Evolutionary conservation across 192 early-diverging fungal species (phyloP), one percentile per base, ranked within the genome.

Genomic region (Chytriomyces confervae): DNA sequence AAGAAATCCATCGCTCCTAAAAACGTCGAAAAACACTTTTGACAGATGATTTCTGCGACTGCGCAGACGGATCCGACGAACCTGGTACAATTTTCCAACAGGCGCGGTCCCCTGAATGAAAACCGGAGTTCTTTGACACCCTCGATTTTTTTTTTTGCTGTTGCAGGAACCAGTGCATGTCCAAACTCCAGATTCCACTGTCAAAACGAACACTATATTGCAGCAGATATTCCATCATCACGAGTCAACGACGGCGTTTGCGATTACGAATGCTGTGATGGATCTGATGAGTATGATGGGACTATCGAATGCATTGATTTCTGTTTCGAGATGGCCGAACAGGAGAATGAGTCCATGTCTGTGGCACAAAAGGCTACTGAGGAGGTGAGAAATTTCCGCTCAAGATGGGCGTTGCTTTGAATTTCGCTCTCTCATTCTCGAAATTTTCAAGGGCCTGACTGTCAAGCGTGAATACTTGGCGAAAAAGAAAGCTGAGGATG

Each of bases 191-290:
- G 62, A 5, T 99, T 97, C 79, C 91, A 93, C 76, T 99, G 97
- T 70, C 81, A 72, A n/a, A 98, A 99, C 74, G 66, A 66, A 5
- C 92, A 93, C 0, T 93, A 98, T 76, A 69, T 87, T 3, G 88
- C 93, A 0, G 81, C 87, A 0, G 71, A 77, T 23, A 92, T 99
- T 46, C 82, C 85, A n/a, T 86, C 91, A 0, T 88, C 83, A 5
- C 89, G 88, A 16, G 95, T 99, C 50, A 97, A 98, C 81, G 96
- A 99, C 82, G 95, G 96, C 24, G 87, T 97, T 16, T 99, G 97
- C 80, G 97, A 87, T 88, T 85, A 88, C 11, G 90, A 94, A 45
- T 99, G 97, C 82, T 99, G 97, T 80, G 97, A 99, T 78, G 97
- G 97, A 5, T 91, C 92, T 0, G 96, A 98, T 70, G 97, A 98